Evolutionary conservation across 83 land plant genomes (phyloP), one percentile per base, ranked within the genome.

Genomic region (Picea abies): DNA sequence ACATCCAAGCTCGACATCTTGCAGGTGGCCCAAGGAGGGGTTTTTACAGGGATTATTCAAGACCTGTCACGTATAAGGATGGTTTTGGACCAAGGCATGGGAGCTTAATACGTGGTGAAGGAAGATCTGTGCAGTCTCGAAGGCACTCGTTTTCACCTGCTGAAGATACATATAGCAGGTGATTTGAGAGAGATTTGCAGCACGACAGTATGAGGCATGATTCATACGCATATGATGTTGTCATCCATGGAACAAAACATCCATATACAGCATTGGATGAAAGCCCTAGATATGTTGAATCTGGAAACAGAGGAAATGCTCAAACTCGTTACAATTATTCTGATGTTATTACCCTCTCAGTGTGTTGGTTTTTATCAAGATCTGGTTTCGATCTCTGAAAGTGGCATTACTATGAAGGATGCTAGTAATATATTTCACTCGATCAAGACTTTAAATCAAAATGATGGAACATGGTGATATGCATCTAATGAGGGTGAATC

Each of bases 381-480:
- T 44, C 87, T 90, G 92, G 90, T 84, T 44, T 92, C 82, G 80
- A 67, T 44, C 60, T 44, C 61, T 68, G 73, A 81, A 47, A 73
- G 12, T 56, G 83, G 87, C 82, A 79, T 81, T 22, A 61, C 80
- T 75, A 85, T 93, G 26, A 62, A 75, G 44, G 89, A 90, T 86
- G 93, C 89, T 52, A 88, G 81, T 35, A 86, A 84, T 65, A 52
- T 83, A 68, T 93, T 93, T 64, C 89, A 82, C 37, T 85, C 92
- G 37, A 87, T 93, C 73, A 93, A 93, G 91, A 83, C 87, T 58
- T 86, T 93, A 19, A 90, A 91, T 80, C 91, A 90, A 65, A 93
- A 91, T 89, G 92, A 90, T 87, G 92, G 95, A 60, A 89, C 91
- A 80, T 90, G 95, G 92, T 86, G 90, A 15, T 87, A 82, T 67